Evolutionary conservation across 2,329 filamentous ascomycete species (phyloP), one percentile per base, ranked within the genome.

Genomic region (Fusarium clavum): DNA sequence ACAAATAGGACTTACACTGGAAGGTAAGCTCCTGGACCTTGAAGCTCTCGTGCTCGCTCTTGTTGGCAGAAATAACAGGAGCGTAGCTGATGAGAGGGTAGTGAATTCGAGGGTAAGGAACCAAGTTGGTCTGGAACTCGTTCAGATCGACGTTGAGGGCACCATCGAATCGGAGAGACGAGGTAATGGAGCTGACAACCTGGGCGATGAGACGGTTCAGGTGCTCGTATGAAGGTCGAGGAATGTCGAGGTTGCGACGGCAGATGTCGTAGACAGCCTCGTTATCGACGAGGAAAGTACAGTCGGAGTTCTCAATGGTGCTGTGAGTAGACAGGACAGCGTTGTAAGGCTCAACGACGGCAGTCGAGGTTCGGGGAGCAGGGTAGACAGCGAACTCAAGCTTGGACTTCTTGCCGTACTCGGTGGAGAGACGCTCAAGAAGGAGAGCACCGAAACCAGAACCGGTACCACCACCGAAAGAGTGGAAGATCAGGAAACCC

Each of bases 1-100:
- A 44, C 14, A 22, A 8, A 22, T 2, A 7, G 18, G 6, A 83
- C 87, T 78, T 84, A 92, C 90, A 92, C 80, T 92, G 90, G 83
- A 91, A 89, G 77, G 90, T 92, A 70, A 92, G 82, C 72, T 96
- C 93, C 68, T 89, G 87, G 58, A 94, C 91, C 86, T 93, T 94
- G 89, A 94, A 94, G 85, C 91, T 93, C 85, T 96, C 93, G 78
- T 96, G 93, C 49, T 90, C 88, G 81, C 91, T 93, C 87, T 92
- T 93, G 84, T 87, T 85, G 63, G 89, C 88, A 24, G 90, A 92
- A 70, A 92, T 85, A 73, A 92, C 90, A 32, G 90, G 90, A 13
- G 90, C 89, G 77, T 92, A 92, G 83, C 88, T 90, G 83, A 92
- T 91, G 48, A 92, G 82, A 55, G 90, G 90, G 81, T 91, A 92